Evolutionary conservation across 768 basidiomycete genomes (phyloP), one percentile per base, ranked within the genome.

Genomic region (Kockovaella imperatae): DNA sequence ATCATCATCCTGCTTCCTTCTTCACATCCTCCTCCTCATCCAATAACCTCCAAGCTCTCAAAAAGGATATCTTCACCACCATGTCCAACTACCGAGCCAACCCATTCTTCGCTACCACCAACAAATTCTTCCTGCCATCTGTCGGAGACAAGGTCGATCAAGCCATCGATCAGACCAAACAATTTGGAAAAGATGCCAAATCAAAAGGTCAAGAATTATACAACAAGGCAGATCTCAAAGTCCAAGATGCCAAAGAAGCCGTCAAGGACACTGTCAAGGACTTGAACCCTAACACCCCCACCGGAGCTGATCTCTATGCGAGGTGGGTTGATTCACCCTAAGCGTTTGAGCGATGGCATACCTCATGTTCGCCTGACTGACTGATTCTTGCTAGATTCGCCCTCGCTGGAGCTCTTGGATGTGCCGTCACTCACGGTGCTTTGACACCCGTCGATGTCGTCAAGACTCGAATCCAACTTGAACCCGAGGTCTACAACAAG

Each of bases 401-500:
- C 43, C 58, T 70, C 49, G 69, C 69, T 42, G 69, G 69, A 64
- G 69, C 69, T 53, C 60, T 70, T 29, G 69, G 69, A 52, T 70
- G 69, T 57, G 69, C 69, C 51, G 50, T 70, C 54, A 70, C 69
- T 54, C 69, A 70, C 69, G 69, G 69, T 63, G 67, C 67, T 40
- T 56, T 70, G 28, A 68, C 67, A 52, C 71, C 71, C 53, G 39
- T 70, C 87, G 88, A 93, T 87, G 89, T 93, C 67, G 88, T 96
- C 68, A 96, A 99, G 76, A 99, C 95, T 26, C 84, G 95, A 34
- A 93, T 97, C 83, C 95, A 99, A 69, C 77, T 99, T 25, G 86
- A 87, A 71, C 69, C 69, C 54, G 69, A 70, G 60, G 63, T 70
- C 20, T 70, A 70, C 69, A 70, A 70, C 69, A 60, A 58, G 56